Base-by-base conservation (phyloP, 2,329 filamentous ascomycete genomes). In the Xylariaceae sp. region DNA sequence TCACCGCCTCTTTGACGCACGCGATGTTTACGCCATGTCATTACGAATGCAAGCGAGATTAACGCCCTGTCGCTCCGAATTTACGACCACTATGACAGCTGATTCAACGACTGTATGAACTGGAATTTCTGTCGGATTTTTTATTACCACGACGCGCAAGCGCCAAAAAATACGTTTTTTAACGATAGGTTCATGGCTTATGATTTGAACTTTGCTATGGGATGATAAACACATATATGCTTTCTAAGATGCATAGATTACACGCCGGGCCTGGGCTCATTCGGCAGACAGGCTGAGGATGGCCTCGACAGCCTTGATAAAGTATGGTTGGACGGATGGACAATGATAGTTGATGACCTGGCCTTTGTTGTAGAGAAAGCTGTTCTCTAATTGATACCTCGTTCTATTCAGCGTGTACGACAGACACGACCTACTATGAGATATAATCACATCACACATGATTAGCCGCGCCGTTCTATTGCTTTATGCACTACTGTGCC, bases 51-150 rank as follows among this genome's bases (percentile, higher is more conserved):
- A 60, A 54, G 53, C 55, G 49, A 63, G 45, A 56, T 49, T 40
- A 44, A 58, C 60, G 64, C 60, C 66, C 71, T 67, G 65, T 69
- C 66, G 61, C 62, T 67, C 65, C 63, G 67, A 70, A 46, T 64
- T 72, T 70, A 72, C 62, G 69, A 72, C 60, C 66, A 56, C 60
- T 65, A 64, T 65, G 64, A 66, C 67, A 66, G 68, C 65, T 64
- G 55, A 64, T 70, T 69, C 69, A 63, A 73, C 63, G 71, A 73
- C 55, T 73, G 70, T 72, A 73, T 71, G 71, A 73, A 67, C 65
- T 69, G 62, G 53, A 62, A 67, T 63, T 61, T 58, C 53, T 37
- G 46, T 61, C 29, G 33, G 63, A 64, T 67, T 61, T 43, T 61
- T 65, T 54, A 58, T 54, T 65, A 64, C 47, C 36, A 59, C 55